A percentile compares a stretch with the other conserved stretches of the same genome.
Evolutionary conservation across 2,329 filamentous ascomycete genomes (phyloP).

Genomic region (Alternaria brassicicola): DNA sequence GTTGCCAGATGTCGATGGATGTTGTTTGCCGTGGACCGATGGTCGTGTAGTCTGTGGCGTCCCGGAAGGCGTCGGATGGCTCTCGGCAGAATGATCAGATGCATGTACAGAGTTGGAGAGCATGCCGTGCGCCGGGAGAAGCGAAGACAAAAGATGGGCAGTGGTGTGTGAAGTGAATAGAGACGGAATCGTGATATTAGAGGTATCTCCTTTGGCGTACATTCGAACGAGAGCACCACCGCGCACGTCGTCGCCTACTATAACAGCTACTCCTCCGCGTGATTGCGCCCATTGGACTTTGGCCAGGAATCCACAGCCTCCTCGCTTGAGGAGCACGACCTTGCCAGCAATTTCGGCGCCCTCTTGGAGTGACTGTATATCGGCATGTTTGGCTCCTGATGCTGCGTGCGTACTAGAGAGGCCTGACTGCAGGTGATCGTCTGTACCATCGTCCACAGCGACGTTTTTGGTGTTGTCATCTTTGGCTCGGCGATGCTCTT

Average conservation of each 20-base stretch:
- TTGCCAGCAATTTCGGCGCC: slow-evolving; percentile 92
- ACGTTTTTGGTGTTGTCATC: not conserved
- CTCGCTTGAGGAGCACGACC: slow-evolving; percentile 86
- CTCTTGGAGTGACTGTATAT: slow-evolving; percentile 91
- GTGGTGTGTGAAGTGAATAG: slow-evolving; percentile 95
- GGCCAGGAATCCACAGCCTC: slow-evolving; percentile 93
- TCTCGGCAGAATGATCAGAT: slow-evolving; percentile 11
- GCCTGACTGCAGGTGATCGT: slow-evolving; percentile 73
- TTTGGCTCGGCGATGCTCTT: not conserved
- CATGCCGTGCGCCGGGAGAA: slow-evolving; percentile 64
- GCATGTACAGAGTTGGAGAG: not conserved
- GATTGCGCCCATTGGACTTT: slow-evolving; percentile 98
- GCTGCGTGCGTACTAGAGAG: slow-evolving; percentile 22
- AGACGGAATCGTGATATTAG: slow-evolving; percentile 91
- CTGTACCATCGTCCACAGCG: slow-evolving; percentile 73
- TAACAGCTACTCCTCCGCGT: slow-evolving; percentile 84
- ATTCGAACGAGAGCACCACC: slow-evolving; percentile 92
- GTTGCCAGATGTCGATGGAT: slow-evolving; percentile 13
- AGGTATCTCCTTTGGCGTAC: slow-evolving; percentile 97
- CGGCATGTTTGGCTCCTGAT: slow-evolving; percentile 65
- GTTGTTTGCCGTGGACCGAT: not conserved
- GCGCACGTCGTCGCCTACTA: slow-evolving; percentile 91
- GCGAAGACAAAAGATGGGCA: slow-evolving; percentile 86
- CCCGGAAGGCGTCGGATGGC: not conserved
- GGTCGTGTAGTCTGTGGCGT: not conserved